Conservation (phyloP, 208 protist species). For the Blechomonas ayalai region DNA sequence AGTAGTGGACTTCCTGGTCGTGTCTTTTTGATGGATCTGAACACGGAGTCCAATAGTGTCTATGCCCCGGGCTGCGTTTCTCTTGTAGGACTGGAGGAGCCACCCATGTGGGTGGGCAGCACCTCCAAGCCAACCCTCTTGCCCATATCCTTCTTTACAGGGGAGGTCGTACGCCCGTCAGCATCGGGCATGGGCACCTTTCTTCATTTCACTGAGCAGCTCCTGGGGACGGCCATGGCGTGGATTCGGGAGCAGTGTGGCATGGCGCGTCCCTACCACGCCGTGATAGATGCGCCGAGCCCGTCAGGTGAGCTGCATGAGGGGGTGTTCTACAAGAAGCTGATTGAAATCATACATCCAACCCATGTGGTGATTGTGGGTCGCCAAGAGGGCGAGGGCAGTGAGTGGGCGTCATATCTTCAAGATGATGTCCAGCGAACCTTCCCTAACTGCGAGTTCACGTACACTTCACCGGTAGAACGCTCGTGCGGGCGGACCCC, state of each 20-base stretch:
- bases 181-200: constrained; percentile 20
- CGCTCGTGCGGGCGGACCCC: constrained; percentile 14
- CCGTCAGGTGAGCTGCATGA: constrained; percentile 43
- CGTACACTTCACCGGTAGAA: constrained; percentile 20
- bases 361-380: constrained; percentile 70
- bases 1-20: neutral
- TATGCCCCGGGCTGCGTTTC: constrained; percentile 62
- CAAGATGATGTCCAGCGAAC: constrained; percentile 73
- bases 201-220: constrained; percentile 55
- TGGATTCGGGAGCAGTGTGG: constrained; percentile 34
- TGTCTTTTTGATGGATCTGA: constrained; percentile 57
- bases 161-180: constrained; percentile 29
- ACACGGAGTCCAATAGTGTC: constrained; percentile 61
- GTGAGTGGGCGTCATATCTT: constrained; percentile 50
- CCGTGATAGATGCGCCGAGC: constrained; percentile 66
- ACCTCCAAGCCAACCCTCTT: constrained; percentile 21
- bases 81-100: constrained; percentile 11
- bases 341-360: constrained; percentile 60
- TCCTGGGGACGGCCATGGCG: constrained; percentile 28
- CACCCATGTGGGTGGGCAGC: constrained; percentile 37
- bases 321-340: constrained; percentile 59
- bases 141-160: constrained; percentile 50
- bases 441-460: constrained; percentile 63
- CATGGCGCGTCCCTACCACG: constrained; percentile 9
- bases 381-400: constrained; percentile 20